These are phyloP conservation scores for Platanus orientalis DNA, from an alignment of 164 flowering plant genomes.

Conservation along the genomic window DNA sequence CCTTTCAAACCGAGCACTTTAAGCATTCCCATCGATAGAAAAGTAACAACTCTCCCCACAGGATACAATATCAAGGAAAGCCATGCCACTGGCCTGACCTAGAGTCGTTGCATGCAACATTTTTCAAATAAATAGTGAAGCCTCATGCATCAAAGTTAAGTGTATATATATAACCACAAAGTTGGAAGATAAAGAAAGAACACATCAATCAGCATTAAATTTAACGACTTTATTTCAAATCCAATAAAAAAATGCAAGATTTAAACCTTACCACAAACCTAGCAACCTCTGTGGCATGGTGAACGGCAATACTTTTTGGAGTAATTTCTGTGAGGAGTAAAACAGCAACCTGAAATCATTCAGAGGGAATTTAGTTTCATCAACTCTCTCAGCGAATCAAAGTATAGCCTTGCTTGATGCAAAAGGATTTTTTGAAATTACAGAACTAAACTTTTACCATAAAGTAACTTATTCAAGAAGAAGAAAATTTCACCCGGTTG, in stretches of 20 bases:
- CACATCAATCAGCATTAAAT: not conserved
- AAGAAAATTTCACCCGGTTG: too few species aligned
- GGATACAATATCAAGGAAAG: slow-evolving; percentile 92
- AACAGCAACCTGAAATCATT: slow-evolving; percentile 67
- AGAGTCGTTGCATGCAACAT: slow-evolving; percentile 24
- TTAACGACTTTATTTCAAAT: slow-evolving; percentile 2
- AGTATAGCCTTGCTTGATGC: not conserved
- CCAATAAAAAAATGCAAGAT: not conserved
- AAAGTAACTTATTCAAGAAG: too few species aligned
- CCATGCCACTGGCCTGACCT: slow-evolving; percentile 99
- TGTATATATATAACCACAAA: too few species aligned
- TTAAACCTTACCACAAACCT: slow-evolving; percentile 82
- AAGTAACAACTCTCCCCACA: slow-evolving; percentile 93
- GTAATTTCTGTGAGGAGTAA: slow-evolving; percentile 97
- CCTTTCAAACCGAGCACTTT: slow-evolving; percentile 92
- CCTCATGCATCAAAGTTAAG: not conserved
- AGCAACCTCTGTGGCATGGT: slow-evolving; percentile 91
- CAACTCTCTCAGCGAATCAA: not conserved
- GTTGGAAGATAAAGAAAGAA: not conserved
- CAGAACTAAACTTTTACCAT: too few species aligned
- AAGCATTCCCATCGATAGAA: slow-evolving; percentile 88
- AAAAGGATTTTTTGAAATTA: too few species aligned
- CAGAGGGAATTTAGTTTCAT: not conserved
- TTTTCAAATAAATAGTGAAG: slow-evolving; percentile 15
- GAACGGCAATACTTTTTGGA: slow-evolving; percentile 98